These are phyloP conservation scores for Mycena crocata DNA, from an alignment of 768 basidiomycete genomes.

Conservation along the genomic window DNA sequence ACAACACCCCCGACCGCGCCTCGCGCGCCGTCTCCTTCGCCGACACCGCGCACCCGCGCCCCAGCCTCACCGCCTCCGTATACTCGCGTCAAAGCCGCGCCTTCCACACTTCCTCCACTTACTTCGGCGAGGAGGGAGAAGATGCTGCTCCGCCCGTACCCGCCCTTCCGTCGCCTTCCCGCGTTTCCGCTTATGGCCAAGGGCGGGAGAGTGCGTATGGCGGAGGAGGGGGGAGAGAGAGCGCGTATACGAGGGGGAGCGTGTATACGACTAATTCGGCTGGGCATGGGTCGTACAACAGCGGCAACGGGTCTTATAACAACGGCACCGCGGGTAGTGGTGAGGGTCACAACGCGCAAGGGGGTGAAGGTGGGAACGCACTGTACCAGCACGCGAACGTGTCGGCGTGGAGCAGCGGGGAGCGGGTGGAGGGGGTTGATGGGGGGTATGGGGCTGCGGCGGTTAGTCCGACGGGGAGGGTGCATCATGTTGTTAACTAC, in stretches of 20 bases:
- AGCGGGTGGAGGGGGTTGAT: conserved; percentile 15
- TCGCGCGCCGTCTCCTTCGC: conserved; percentile 66
- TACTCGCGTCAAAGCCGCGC: conserved; percentile 46
- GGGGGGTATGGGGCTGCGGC: neutral
- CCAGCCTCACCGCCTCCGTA: conserved; percentile 45
- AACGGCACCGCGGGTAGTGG: too few relatives aligned
- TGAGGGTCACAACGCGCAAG: too few relatives aligned
- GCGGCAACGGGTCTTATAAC: too few relatives aligned
- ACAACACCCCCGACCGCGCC: conserved; percentile 51
- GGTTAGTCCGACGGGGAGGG: neutral
- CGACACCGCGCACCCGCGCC: conserved; percentile 50
- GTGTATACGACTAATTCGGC: conserved; percentile 30
- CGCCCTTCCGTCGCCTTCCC: conserved; percentile 42
- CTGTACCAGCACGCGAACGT: conserved; percentile 2
- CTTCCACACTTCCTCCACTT: conserved; percentile 50
- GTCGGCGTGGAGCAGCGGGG: conserved; percentile 25
- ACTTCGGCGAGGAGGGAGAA: conserved; percentile 21
- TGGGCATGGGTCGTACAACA: too few relatives aligned
- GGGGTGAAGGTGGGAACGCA: conserved; percentile 22
- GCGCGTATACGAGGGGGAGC: conserved; percentile 19
- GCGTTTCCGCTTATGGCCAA: conserved; percentile 23
- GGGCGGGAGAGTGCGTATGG: neutral
- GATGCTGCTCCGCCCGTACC: conserved; percentile 58
- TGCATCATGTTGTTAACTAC: neutral
- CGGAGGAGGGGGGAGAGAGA: neutral